Percentiles rank a stretch among this genome's conserved stretches.
phyloP scores from a whole-genome alignment of 805 yeast species.

The Spathaspora girioi region DNA sequence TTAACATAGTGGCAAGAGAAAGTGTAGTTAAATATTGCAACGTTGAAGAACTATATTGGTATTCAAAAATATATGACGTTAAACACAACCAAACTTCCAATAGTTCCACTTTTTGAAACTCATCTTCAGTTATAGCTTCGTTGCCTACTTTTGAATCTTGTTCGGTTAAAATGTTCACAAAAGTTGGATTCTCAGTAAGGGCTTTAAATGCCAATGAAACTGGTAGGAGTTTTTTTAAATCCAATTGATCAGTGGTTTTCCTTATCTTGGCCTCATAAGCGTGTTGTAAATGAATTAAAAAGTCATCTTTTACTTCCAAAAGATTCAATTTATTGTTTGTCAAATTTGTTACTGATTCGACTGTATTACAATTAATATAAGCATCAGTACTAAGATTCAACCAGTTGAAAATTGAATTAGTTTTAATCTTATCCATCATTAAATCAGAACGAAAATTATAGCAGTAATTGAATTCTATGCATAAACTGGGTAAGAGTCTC shows the following conservation, averaged over 20 bases:
- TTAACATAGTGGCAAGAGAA: slow-evolving; percentile 22
- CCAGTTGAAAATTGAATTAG: slow-evolving; percentile 31
- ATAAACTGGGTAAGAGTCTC: slow-evolving; percentile 20
- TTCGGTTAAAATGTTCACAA: slow-evolving; percentile 12
- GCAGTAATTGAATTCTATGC: slow-evolving; percentile 19
- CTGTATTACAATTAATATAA: slow-evolving; percentile 15
- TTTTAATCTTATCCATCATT: slow-evolving; percentile 16
- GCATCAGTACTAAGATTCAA: slow-evolving; percentile 20
- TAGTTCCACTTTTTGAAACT: slow-evolving; percentile 14
- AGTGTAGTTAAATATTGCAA: slow-evolving; percentile 24
- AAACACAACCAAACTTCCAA: slow-evolving; percentile 34
- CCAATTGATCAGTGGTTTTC: slow-evolving; percentile 6
- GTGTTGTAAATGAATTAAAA: slow-evolving; percentile 1
- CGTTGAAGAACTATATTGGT: slow-evolving; percentile 27
- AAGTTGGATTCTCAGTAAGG: slow-evolving; percentile 13
- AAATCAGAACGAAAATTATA: slow-evolving; percentile 19
- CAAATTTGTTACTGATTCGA: slow-evolving; percentile 13
- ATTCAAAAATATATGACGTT: slow-evolving; percentile 34
- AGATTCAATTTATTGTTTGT: neutral
- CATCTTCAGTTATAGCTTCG: slow-evolving; percentile 11
- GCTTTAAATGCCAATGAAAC: slow-evolving; percentile 12
- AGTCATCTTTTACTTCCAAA: slow-evolving; percentile 3
- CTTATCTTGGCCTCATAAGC: slow-evolving; percentile 1
- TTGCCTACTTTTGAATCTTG: slow-evolving; percentile 11
- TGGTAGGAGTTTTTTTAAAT: slow-evolving; percentile 16